Evolutionary conservation across 2,329 filamentous ascomycete genomes (phyloP).

Genomic region (Mollisiaceae sp.): DNA sequence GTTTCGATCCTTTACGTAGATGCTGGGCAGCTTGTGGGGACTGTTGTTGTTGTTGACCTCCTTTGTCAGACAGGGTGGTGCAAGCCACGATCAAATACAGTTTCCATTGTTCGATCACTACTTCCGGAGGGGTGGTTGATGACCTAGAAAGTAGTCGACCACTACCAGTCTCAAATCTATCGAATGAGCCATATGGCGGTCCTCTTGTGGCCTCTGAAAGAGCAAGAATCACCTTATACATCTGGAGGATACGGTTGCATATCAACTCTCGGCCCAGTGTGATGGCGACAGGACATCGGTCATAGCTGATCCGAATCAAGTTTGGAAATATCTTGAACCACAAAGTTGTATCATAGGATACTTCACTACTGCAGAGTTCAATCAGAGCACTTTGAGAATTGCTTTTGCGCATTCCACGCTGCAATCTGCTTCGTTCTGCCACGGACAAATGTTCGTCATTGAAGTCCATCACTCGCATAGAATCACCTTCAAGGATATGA

Average conservation of each 20-base stretch:
- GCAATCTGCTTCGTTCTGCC: slow-evolving; percentile 88
- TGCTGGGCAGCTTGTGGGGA: slow-evolving; percentile 70
- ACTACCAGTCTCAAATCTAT: slow-evolving; percentile 57
- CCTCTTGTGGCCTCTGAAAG: slow-evolving; percentile 76
- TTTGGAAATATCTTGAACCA: slow-evolving; percentile 99
- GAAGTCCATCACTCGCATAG: slow-evolving; percentile 85
- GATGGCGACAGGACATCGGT: slow-evolving; percentile 89
- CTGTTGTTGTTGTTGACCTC: slow-evolving; percentile 65
- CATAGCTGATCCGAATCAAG: slow-evolving; percentile 85
- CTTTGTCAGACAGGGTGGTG: slow-evolving; percentile 87
- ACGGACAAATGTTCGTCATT: slow-evolving; percentile 91
- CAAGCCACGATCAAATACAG: slow-evolving; percentile 96
- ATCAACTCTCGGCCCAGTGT: slow-evolving; percentile 90
- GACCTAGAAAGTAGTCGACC: slow-evolving; percentile 52
- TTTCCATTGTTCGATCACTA: slow-evolving; percentile 97
- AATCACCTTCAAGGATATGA: slow-evolving; percentile 88
- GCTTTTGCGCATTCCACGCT: slow-evolving; percentile 85
- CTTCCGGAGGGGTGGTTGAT: slow-evolving; percentile 77
- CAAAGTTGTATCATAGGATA: slow-evolving; percentile 90
- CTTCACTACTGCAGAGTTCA: slow-evolving; percentile 93
- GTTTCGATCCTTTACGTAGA: slow-evolving; percentile 79
- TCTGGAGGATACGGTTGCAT: slow-evolving; percentile 88
- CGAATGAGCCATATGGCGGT: slow-evolving; percentile 61
- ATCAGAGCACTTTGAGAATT: slow-evolving; percentile 86
- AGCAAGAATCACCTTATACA: slow-evolving; percentile 83